These are phyloP conservation scores for Beauveria asiatica DNA, from an alignment of 2,329 filamentous ascomycete species.

Conservation along the genomic window DNA sequence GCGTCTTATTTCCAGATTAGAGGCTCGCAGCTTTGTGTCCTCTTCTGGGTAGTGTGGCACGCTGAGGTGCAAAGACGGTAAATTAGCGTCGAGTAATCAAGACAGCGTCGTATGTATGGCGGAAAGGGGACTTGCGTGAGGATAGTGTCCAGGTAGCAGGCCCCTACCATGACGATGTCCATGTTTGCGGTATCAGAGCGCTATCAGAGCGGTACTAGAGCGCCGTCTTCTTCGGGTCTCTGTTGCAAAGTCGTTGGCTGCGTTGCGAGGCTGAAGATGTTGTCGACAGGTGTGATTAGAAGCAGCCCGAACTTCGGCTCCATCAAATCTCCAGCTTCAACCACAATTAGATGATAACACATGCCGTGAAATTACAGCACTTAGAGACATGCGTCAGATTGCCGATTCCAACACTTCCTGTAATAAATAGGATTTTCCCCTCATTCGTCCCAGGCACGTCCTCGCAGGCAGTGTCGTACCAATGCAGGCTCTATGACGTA, in stretches of 20 bases:
- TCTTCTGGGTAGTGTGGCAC: constrained; percentile 59
- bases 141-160: constrained; percentile 65
- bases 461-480: too few relatives aligned
- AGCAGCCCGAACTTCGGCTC: background rate
- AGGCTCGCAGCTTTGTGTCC: constrained; percentile 65
- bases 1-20: constrained; percentile 47
- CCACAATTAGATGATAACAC: background rate
- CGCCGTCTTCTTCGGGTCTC: background rate
- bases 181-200: constrained; percentile 31
- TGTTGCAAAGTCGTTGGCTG: background rate
- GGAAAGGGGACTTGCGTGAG: constrained; percentile 38
- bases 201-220: too few relatives aligned
- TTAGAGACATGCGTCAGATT: background rate
- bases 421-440: background rate
- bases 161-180: constrained; percentile 56
- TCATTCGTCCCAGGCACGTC: too few relatives aligned
- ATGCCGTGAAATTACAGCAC: background rate
- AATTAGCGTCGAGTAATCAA: background rate
- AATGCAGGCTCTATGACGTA: background rate
- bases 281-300: background rate
- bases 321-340: background rate
- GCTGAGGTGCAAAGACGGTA: constrained; percentile 26
- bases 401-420: background rate
- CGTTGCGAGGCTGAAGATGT: background rate
- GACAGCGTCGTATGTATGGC: background rate